A percentile compares a stretch with the other conserved stretches of the same genome.
Evolutionary conservation across 2,329 filamentous ascomycete genomes (phyloP).

Genomic region (Fusarium setosum): DNA sequence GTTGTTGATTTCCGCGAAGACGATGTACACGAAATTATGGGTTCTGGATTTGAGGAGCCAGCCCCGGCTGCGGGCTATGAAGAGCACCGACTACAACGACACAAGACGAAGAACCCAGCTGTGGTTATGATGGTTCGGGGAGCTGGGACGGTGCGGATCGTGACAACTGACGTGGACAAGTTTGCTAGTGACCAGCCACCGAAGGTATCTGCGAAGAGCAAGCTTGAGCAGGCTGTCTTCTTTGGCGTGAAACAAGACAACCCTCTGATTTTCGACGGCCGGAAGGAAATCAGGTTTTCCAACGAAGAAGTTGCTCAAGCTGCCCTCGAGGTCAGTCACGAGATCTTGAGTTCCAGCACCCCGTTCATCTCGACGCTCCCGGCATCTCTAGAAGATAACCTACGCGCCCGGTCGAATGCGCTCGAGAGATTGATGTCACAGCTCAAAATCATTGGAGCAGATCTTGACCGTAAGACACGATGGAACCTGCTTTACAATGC

Average conservation of each 20-base stretch:
- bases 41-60: slow-evolving; percentile 72
- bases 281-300: slow-evolving; percentile 74
- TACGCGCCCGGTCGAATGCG: slow-evolving; percentile 78
- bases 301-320: slow-evolving; percentile 79
- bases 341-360: slow-evolving; percentile 83
- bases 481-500: slow-evolving; percentile 91
- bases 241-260: slow-evolving; percentile 86
- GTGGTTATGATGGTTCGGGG: slow-evolving; percentile 72
- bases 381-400: slow-evolving; percentile 83
- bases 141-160: slow-evolving; percentile 69
- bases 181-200: slow-evolving; percentile 69
- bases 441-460: slow-evolving; percentile 72
- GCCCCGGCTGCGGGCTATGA: slow-evolving; percentile 50
- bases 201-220: slow-evolving; percentile 83
- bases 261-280: slow-evolving; percentile 84
- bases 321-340: slow-evolving; percentile 80
- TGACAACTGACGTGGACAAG: slow-evolving; percentile 68
- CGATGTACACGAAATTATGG: slow-evolving; percentile 71
- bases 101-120: slow-evolving; percentile 71
- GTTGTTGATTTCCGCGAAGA: slow-evolving; percentile 81
- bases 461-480: slow-evolving; percentile 74
- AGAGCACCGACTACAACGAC: slow-evolving; percentile 61
- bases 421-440: slow-evolving; percentile 80
- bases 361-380: slow-evolving; percentile 78
- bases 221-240: slow-evolving; percentile 94